Conservation (phyloP, 108 stramenopile species). For the Chaetoceros muelleri region DNA sequence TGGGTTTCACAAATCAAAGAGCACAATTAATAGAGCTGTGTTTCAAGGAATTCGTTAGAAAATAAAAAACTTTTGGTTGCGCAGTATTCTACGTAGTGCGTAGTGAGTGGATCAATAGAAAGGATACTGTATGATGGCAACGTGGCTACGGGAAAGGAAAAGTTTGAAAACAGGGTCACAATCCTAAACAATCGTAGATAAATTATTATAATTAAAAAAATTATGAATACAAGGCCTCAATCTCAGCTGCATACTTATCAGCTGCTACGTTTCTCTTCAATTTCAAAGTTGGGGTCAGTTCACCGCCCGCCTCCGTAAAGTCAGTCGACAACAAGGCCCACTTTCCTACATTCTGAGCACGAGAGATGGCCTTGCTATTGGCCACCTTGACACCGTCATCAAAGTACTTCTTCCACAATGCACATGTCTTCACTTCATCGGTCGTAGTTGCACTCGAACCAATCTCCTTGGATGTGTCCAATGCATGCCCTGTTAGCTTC, state of each 20-base stretch:
- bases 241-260: conserved; percentile 37
- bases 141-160: no score
- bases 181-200: no score
- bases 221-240: conserved; percentile 26
- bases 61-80: no score
- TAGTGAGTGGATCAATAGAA: no score
- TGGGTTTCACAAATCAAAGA: neutral
- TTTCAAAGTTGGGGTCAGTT: conserved; percentile 77
- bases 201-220: no score
- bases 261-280: conserved; percentile 57
- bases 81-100: no score
- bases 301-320: conserved; percentile 52
- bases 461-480: conserved; percentile 31
- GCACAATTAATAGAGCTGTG: neutral
- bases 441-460: conserved; percentile 28
- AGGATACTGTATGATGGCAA: no score
- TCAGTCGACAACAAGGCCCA: conserved; percentile 36
- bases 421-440: conserved; percentile 35
- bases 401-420: conserved; percentile 23
- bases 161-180: no score
- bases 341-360: conserved; percentile 60
- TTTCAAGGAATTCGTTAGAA: no score
- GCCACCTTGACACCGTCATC: conserved; percentile 13
- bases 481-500: conserved; percentile 36
- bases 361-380: conserved; percentile 34